These are phyloP conservation scores for Colletotrichum limetticola DNA, from an alignment of 2,329 filamentous ascomycete genomes.

Conservation along the genomic window DNA sequence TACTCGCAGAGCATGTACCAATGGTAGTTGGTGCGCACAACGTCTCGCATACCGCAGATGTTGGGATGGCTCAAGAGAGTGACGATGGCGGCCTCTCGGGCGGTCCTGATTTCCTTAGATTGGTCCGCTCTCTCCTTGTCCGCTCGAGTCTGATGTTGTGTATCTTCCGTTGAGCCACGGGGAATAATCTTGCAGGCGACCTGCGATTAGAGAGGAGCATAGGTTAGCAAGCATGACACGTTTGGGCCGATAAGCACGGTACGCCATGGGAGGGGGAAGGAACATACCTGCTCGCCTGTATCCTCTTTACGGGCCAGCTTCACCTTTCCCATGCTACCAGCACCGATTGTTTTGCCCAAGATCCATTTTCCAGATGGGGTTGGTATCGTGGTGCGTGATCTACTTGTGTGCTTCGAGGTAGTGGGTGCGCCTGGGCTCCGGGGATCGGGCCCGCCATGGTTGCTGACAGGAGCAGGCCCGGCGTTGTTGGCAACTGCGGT, in stretches of 20 bases:
- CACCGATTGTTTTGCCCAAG: constrained; percentile 95
- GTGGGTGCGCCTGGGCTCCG: constrained; percentile 48
- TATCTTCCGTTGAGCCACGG: constrained; percentile 87
- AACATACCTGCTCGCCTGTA: constrained; percentile 85
- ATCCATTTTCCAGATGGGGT: constrained; percentile 94
- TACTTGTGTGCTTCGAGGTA: constrained; percentile 60
- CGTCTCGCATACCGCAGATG: constrained; percentile 94
- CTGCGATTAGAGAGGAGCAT: constrained; percentile 53
- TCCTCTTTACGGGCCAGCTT: constrained; percentile 93
- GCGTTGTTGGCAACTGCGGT: constrained; percentile 64
- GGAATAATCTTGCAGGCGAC: constrained; percentile 98
- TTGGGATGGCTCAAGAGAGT: constrained; percentile 94
- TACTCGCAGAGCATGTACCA: constrained; percentile 99
- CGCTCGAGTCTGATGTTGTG: constrained; percentile 74
- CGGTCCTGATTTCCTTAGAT: constrained; percentile 95
- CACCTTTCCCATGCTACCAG: constrained; percentile 98
- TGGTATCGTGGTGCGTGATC: constrained; percentile 83
- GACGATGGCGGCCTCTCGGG: constrained; percentile 95
- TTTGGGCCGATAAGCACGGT: not conserved
- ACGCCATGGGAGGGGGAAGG: not conserved
- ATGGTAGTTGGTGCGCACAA: constrained; percentile 95
- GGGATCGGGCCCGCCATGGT: constrained; percentile 55
- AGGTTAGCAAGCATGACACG: not conserved
- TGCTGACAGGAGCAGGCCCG: constrained; percentile 60
- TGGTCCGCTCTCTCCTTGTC: constrained; percentile 92